These are phyloP conservation scores for Aspergillus cavernicola DNA, from an alignment of 495 filamentous ascomycete genomes.

Conservation along the genomic window DNA sequence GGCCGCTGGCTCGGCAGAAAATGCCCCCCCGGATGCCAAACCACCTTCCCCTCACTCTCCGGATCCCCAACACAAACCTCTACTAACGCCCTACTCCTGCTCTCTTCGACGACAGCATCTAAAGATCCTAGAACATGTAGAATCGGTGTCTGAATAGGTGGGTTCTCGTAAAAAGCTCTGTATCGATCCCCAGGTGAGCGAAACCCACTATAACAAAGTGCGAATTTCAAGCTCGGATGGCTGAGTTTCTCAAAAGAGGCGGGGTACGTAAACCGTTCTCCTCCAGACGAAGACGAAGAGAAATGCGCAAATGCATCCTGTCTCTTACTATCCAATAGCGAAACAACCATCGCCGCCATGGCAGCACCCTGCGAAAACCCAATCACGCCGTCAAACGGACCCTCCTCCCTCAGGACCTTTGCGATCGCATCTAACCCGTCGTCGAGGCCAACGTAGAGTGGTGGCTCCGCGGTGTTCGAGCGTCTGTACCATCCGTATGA, in stretches of 20 bases:
- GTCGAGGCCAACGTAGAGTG: constrained; percentile 64
- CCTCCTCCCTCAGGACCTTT: constrained; percentile 51
- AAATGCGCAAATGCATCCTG: constrained; percentile 43
- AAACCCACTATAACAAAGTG: constrained; percentile 77
- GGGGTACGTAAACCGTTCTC: constrained; percentile 43
- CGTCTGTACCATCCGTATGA: constrained; percentile 82
- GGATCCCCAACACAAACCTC: constrained; percentile 58
- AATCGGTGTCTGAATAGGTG: constrained; percentile 69
- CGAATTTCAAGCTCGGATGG: constrained; percentile 69
- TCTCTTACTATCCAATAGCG: constrained; percentile 60
- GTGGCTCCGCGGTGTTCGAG: constrained; percentile 41
- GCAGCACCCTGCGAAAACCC: constrained; percentile 73
- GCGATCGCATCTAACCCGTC: constrained; percentile 60
- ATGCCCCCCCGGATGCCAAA: constrained; percentile 90
- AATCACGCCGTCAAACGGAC: constrained; percentile 67
- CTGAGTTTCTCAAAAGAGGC: constrained; percentile 42
- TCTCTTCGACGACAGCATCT: constrained; percentile 86
- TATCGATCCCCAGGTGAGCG: constrained; percentile 60
- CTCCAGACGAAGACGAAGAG: constrained; percentile 2
- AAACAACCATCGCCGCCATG: constrained; percentile 59
- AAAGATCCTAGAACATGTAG: constrained; percentile 79
- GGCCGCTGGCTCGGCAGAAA: constrained; percentile 80
- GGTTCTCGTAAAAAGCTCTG: constrained; percentile 64
- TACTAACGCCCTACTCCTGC: constrained; percentile 59
- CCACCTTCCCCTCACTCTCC: constrained; percentile 54